phyloP scores from a whole-genome alignment of 345 rosid species.

The Boechera retrofracta region DNA sequence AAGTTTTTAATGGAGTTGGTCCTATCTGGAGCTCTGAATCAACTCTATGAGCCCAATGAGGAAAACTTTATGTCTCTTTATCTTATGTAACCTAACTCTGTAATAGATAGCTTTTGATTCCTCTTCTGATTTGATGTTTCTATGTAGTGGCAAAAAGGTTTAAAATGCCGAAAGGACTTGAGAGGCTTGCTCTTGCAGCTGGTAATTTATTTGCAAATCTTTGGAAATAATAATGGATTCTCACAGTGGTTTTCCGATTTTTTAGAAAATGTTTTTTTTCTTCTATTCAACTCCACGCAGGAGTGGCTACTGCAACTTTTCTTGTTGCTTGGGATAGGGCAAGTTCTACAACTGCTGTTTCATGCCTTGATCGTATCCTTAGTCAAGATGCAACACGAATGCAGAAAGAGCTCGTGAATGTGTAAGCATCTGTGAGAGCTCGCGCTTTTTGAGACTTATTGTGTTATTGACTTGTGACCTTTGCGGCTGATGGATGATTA shows the following conservation, averaged over 20 bases:
- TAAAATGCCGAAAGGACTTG: background rate
- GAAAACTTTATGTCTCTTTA: background rate
- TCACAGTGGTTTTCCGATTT: background rate
- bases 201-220: constrained; percentile 22
- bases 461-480: constrained; percentile 1
- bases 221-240: background rate
- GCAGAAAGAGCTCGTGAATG: constrained; percentile 71
- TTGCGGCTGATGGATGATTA: background rate
- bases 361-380: constrained; percentile 67
- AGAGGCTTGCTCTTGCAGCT: constrained; percentile 31
- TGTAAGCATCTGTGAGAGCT: constrained; percentile 53
- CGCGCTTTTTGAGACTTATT: background rate
- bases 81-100: background rate
- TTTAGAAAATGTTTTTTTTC: background rate
- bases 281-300: constrained; percentile 37
- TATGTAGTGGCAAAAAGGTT: constrained; percentile 31
- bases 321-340: constrained; percentile 48
- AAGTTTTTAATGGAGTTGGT: background rate
- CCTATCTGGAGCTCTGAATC: background rate
- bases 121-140: constrained; percentile 4
- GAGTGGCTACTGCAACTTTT: constrained; percentile 46
- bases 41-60: background rate
- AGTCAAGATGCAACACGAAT: constrained; percentile 63
- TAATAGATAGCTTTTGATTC: constrained; percentile 10
- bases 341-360: constrained; percentile 46